Percentiles rank a stretch among this genome's conserved stretches.
These are phyloP conservation scores for Colletotrichum lini DNA, from an alignment of 2,329 filamentous ascomycete genomes.

Conservation along the genomic window DNA sequence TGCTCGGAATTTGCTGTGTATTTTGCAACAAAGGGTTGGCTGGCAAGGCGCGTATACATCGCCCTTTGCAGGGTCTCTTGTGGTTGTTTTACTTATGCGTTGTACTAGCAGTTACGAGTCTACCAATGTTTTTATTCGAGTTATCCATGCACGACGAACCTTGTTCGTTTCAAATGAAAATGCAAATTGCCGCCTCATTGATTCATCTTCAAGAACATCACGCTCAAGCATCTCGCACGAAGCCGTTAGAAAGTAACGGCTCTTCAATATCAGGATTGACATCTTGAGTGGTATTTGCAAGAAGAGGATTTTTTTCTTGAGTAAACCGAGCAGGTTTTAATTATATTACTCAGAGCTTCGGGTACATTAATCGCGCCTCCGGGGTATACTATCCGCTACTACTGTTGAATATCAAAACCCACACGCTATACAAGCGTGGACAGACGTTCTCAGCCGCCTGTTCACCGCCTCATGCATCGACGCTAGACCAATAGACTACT, in stretches of 20 bases:
- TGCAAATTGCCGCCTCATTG: not conserved
- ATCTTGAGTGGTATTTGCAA: not conserved
- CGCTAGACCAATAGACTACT: constrained; percentile 42
- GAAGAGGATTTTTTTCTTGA: no score
- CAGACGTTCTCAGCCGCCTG: constrained; percentile 27
- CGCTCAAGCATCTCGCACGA: not conserved
- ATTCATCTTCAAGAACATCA: not conserved
- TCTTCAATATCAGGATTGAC: not conserved
- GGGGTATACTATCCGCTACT: constrained; percentile 54
- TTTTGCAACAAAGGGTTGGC: not conserved
- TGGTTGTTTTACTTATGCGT: not conserved
- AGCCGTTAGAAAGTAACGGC: not conserved
- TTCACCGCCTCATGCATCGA: constrained; percentile 44
- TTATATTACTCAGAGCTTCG: constrained; percentile 39
- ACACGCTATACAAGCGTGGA: constrained; percentile 48
- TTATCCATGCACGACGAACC: not conserved
- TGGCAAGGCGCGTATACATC: not conserved
- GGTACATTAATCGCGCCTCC: constrained; percentile 53
- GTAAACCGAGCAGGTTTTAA: not conserved
- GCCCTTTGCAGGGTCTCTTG: not conserved
- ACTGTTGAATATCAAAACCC: constrained; percentile 48
- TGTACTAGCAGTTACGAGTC: not conserved
- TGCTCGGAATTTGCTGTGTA: not conserved
- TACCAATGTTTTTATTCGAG: not conserved
- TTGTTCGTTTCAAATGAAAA: not conserved